A percentile compares a stretch with the other conserved stretches of the same genome.
Evolutionary conservation across 225 moss, liverwort and hornwort genomes (phyloP).

Genomic region (Rhytidiadelphus loreus): DNA sequence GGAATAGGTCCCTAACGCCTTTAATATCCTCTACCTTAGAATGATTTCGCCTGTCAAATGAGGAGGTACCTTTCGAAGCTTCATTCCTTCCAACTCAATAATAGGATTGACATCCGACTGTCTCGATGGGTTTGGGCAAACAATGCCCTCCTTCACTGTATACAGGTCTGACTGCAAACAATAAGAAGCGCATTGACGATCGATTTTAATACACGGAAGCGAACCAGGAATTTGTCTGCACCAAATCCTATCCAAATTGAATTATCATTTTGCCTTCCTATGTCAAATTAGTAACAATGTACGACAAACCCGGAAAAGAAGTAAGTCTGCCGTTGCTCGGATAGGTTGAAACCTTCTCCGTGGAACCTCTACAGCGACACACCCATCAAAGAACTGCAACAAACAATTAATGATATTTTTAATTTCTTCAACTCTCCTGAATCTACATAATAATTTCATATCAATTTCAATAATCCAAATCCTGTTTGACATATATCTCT

Average conservation of each 20-base stretch:
- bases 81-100: constrained; percentile 42
- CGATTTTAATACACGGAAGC: background rate
- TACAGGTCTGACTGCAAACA: constrained; percentile 41
- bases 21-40: background rate
- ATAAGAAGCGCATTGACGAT: background rate
- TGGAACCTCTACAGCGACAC: constrained; percentile 44
- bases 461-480: background rate
- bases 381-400: constrained; percentile 47
- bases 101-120: constrained; percentile 8
- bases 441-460: background rate
- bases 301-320: constrained; percentile 19
- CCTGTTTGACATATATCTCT: background rate
- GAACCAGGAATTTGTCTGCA: background rate
- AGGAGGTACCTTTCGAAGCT: constrained; percentile 37
- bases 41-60: background rate
- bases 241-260: background rate
- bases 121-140: constrained; percentile 16
- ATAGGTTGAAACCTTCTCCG: constrained; percentile 36
- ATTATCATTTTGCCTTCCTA: background rate
- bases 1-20: background rate
- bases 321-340: constrained; percentile 33
- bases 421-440: background rate
- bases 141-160: constrained; percentile 19
- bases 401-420: background rate
- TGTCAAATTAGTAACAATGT: background rate